These are phyloP conservation scores for Gelatoporia subvermispora DNA, from an alignment of 768 basidiomycete species.

Conservation along the genomic window DNA sequence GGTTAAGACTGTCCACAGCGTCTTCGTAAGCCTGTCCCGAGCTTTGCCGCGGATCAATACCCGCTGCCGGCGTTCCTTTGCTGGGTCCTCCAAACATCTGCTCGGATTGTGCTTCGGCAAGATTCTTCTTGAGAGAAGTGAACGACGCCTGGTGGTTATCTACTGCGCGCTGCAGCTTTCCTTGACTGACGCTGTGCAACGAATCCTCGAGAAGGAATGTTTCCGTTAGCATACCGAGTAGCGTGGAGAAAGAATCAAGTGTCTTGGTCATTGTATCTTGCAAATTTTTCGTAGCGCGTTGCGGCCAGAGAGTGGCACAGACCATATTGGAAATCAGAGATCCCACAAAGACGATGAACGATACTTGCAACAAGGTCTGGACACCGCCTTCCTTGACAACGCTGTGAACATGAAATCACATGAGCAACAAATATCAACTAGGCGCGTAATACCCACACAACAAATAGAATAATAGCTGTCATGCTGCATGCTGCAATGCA, in stretches of 20 bases:
- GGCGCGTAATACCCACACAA: slow-evolving; percentile 49
- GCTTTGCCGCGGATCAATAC: slow-evolving; percentile 15
- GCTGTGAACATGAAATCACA: slow-evolving; percentile 28
- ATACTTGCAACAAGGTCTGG: slow-evolving; percentile 65
- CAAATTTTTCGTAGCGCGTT: slow-evolving; percentile 76
- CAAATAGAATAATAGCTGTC: slow-evolving; percentile 77
- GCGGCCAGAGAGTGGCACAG: slow-evolving; percentile 82
- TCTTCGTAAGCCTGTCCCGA: slow-evolving; percentile 71
- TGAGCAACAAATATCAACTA: background rate
- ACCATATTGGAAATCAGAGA: slow-evolving; percentile 74
- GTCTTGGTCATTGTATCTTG: slow-evolving; percentile 83
- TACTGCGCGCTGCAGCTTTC: slow-evolving; percentile 73
- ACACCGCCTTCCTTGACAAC: slow-evolving; percentile 88
- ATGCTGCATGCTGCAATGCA: slow-evolving; percentile 70
- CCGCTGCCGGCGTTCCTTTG: background rate
- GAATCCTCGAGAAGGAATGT: slow-evolving; percentile 82
- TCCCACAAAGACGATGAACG: slow-evolving; percentile 75
- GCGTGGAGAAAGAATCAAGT: slow-evolving; percentile 82
- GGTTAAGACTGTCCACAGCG: slow-evolving; percentile 79
- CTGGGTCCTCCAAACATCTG: slow-evolving; percentile 41
- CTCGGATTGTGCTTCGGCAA: slow-evolving; percentile 86
- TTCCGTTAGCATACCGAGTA: slow-evolving; percentile 74
- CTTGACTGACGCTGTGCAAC: slow-evolving; percentile 48
- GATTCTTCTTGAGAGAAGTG: slow-evolving; percentile 80
- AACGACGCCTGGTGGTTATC: slow-evolving; percentile 86